Percentiles rank a stretch among this genome's conserved stretches.
Conservation (phyloP, 208 protist genomes). For the Acanthamoeba castellanii region DNA sequence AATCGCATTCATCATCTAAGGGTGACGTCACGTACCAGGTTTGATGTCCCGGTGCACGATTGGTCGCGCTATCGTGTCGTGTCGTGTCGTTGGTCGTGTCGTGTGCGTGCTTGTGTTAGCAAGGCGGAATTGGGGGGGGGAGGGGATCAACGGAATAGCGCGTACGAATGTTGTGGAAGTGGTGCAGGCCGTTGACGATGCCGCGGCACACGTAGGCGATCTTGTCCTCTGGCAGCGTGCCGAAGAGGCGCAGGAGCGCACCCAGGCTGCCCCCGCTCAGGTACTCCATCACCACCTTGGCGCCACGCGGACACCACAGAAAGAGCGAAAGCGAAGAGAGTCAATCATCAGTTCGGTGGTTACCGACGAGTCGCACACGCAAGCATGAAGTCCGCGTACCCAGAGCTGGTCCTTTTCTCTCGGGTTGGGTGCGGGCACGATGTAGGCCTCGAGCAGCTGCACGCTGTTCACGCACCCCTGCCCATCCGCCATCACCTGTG, state of each 20-base stretch:
- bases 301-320: too few relatives aligned
- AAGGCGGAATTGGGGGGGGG: not conserved
- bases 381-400: too few relatives aligned
- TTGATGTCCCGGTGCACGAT: constrained; percentile 93
- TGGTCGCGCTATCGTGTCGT: not conserved
- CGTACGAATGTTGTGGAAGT: constrained; percentile 85
- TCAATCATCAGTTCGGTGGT: too few relatives aligned
- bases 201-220: constrained; percentile 80
- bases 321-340: too few relatives aligned
- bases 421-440: constrained; percentile 12
- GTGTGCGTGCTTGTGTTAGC: not conserved
- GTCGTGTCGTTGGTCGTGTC: not conserved
- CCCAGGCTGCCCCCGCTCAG: constrained; percentile 86
- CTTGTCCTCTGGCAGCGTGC: constrained; percentile 77
- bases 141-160: too few relatives aligned
- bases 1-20: too few relatives aligned
- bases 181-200: constrained; percentile 76
- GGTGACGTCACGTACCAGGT: too few relatives aligned
- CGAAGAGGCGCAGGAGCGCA: constrained; percentile 75
- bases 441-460: constrained; percentile 86
- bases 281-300: constrained; percentile 88
- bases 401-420: constrained; percentile 13
- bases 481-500: constrained; percentile 86
- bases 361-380: too few relatives aligned
- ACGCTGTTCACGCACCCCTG: constrained; percentile 89